Base-by-base conservation (phyloP, 768 basidiomycete species). In the Hericium coralloides region DNA sequence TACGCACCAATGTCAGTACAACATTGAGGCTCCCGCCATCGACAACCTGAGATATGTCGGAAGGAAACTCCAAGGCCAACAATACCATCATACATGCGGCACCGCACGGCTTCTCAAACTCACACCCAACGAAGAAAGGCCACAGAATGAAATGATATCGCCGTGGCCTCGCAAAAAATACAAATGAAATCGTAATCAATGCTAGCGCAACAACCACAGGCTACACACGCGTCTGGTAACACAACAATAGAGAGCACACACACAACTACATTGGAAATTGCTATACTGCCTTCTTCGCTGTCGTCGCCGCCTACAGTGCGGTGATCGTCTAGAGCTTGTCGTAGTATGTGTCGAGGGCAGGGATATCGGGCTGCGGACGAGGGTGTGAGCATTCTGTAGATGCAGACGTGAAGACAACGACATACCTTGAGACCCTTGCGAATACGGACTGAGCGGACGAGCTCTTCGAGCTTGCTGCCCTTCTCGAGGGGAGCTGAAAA, bases 351-450 rank as follows among this genome's bases (percentile, higher is more conserved):
- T 93, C 91, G 63, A 93, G 80, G 55, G 87, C 49, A 48, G 93
- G 94, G 55, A 95, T 87, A 12, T 95, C 94, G 65, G 89, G 87
- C 90, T 90, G 60, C 12, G 62, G 51, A 58, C 10, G 23, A 52
- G 6, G 38, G 38, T 64, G 20, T 63, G 39, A 53, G 12, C 22
- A 51, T 67, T n/a, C 67, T 47, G 55, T 14, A 45, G 36, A 14
- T 1, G 36, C 12, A 20, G 25, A 25, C 52, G 56, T 52, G 12
- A 38, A 23, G 20, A 38, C 39, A 37, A 18, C 52, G 18, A 53
- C 73, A 38, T 64, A 85, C 85, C 84, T 94, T 95, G 72, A 97
- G 89, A 79, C 94, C 94, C 77, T 98, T 99, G 75, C 97, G 85
- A 23, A 73, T 79, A 70, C 95, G 89, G 75, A 99, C 92, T 65